phyloP scores from a whole-genome alignment of 2,329 filamentous ascomycete species.

The Aspergillus floridensis region DNA sequence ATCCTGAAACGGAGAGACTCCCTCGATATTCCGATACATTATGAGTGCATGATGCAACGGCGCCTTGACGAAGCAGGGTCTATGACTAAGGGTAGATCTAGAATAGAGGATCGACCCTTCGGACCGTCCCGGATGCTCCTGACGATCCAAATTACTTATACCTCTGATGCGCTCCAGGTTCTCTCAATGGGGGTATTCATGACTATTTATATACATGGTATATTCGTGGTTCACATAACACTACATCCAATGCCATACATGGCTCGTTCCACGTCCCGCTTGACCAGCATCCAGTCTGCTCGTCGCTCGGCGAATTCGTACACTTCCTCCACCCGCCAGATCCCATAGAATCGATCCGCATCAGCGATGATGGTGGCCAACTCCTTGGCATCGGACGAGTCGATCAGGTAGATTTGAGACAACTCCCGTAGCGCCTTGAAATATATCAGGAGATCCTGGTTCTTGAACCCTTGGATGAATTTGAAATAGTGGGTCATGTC shows the following conservation, averaged over 20 bases:
- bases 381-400: constrained; percentile 82
- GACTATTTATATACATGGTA: constrained; percentile 11
- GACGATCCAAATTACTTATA: background rate
- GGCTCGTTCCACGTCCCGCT: constrained; percentile 83
- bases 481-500: constrained; percentile 94
- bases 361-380: constrained; percentile 95
- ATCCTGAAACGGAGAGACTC: background rate
- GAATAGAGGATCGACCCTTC: background rate
- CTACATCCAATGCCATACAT: constrained; percentile 94
- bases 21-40: background rate
- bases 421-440: constrained; percentile 89
- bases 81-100: background rate
- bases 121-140: background rate
- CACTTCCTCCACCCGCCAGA: constrained; percentile 93
- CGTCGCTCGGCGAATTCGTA: constrained; percentile 94
- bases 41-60: background rate
- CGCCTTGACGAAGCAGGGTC: background rate
- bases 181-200: constrained; percentile 10
- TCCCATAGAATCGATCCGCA: constrained; percentile 80
- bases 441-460: constrained; percentile 80
- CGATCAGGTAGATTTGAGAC: constrained; percentile 92
- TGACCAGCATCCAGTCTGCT: constrained; percentile 92
- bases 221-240: constrained; percentile 64
- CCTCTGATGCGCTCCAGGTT: background rate
- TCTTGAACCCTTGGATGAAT: constrained; percentile 77